phyloP scores from a whole-genome alignment of 1,139 yeast genomes.

The Yamadazyma dendronema region DNA sequence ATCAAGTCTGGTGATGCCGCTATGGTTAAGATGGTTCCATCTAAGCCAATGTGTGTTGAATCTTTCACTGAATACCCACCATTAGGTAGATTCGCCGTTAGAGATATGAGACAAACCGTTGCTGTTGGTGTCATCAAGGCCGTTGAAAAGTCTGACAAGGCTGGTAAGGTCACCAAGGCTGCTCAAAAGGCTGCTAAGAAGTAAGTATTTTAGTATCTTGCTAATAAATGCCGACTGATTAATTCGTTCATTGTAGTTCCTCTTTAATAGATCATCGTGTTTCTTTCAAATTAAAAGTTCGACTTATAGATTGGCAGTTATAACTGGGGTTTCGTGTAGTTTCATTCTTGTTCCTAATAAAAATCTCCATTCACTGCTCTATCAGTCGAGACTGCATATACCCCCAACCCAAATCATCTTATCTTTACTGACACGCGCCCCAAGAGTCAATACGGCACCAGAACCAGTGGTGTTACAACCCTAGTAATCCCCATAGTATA shows the following conservation, averaged over 20 bases:
- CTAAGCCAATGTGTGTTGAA: conserved; percentile 98
- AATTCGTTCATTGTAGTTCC: too few species aligned
- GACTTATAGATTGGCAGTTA: too few species aligned
- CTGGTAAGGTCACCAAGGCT: conserved; percentile 99
- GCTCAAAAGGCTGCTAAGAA: conserved; percentile 98
- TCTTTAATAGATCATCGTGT: too few species aligned
- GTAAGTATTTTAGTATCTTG: conserved; percentile 44
- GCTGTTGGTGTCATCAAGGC: conserved; percentile 99
- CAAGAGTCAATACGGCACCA: neutral
- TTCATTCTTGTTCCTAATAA: too few species aligned
- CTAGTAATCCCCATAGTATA: neutral
- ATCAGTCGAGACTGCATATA: too few species aligned
- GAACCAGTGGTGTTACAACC: neutral
- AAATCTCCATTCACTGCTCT: too few species aligned
- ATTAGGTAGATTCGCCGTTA: conserved; percentile 98
- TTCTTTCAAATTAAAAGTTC: too few species aligned
- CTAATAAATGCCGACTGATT: conserved; percentile 12
- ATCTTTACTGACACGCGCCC: neutral
- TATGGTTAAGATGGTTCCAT: conserved; percentile 60
- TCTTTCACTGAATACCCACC: conserved; percentile 98
- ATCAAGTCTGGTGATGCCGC: conserved; percentile 11
- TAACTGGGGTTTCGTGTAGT: too few species aligned
- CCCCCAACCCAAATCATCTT: neutral
- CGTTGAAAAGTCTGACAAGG: conserved; percentile 91
- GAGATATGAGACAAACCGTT: conserved; percentile 99